Conservation (phyloP, 1,284 basidiomycete species). For the Ustilago bromivora region DNA sequence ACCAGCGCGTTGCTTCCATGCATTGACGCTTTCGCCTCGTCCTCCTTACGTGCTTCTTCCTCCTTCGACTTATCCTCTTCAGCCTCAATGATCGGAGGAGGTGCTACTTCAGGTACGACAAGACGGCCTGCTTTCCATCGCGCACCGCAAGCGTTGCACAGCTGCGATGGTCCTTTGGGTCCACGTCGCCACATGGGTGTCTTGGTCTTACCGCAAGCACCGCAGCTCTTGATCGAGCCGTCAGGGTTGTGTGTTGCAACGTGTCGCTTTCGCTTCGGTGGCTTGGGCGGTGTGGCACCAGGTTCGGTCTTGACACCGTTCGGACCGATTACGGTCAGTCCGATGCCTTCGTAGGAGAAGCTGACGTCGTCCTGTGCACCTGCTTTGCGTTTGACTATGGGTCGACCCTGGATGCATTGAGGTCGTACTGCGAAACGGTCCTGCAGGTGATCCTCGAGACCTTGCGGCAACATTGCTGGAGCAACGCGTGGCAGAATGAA, state of each 20-base stretch:
- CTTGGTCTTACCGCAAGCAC: slow-evolving; percentile 65
- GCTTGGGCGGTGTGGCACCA: slow-evolving; percentile 34
- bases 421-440: slow-evolving; percentile 63
- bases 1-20: slow-evolving; percentile 52
- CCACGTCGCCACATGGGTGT: slow-evolving; percentile 68
- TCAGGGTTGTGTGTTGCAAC: slow-evolving; percentile 68
- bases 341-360: slow-evolving; percentile 46
- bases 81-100: slow-evolving; percentile 58
- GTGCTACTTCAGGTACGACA: slow-evolving; percentile 63
- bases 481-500: slow-evolving; percentile 34
- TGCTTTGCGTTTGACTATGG: slow-evolving; percentile 62
- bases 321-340: slow-evolving; percentile 33
- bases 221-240: slow-evolving; percentile 66
- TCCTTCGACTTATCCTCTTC: slow-evolving; percentile 47
- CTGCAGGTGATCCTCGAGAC: slow-evolving; percentile 61
- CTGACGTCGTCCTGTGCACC: slow-evolving; percentile 48
- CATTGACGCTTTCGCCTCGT: slow-evolving; percentile 45
- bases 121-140: slow-evolving; percentile 67
- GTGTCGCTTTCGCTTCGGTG: slow-evolving; percentile 65
- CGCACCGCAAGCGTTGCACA: slow-evolving; percentile 68
- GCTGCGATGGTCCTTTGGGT: slow-evolving; percentile 62
- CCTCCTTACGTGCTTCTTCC: slow-evolving; percentile 42
- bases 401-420: slow-evolving; percentile 51
- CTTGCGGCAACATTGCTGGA: slow-evolving; percentile 40
- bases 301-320: slow-evolving; percentile 47